Evolutionary conservation across 768 basidiomycete species (phyloP), one percentile per base, ranked within the genome.

Genomic region (Gymnopilus dilepis): DNA sequence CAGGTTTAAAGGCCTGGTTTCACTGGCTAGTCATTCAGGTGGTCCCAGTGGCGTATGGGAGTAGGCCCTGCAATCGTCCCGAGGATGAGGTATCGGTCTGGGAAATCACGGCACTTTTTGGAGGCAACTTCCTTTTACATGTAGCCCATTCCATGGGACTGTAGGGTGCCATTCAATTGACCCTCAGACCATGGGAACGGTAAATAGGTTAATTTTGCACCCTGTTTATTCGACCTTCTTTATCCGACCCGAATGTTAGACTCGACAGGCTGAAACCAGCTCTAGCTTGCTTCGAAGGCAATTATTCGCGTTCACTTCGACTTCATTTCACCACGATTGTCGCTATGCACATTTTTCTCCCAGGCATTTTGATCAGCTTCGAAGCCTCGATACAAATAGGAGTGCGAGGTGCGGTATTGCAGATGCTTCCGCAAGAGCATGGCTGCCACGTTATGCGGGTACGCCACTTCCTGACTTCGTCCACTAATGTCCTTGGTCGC

Each of bases 381-480:
- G 15, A 22, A 31, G 13, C 45, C 26, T 48, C 47, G 22, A 9
- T 28, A 31, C 15, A 17, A 47, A 47, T 28, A 11, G 26, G 12
- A 26, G 26, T 26, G n/a, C 11, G 15, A 28, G 45, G 12, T 26
- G 24, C 11, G 15, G n/a, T 22, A 6, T 15, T 47, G 1, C 3
- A 47, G 15, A 47, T 28, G 24, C 45, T 28, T 28, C 45, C 24
- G 34, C 9, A 1, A 3, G 3, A 50, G 31, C 30, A 33, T 45
- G 43, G 31, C n/a, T 52, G 51, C 45, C 43, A 58, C 56, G 56
- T 58, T 58, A 47, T 58, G 31, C 34, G 45, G 43, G 45, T 33
- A n/a, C 17, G 17, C 45, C 6, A 13, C 43, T 45, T 48, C 22
- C 38, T 37, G 26, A 37, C 34, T 9, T 9, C 8, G 15, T 6